Evolutionary conservation across 441 rosid genomes (phyloP), one percentile per base, ranked within the genome.

Genomic region (Erysimum pusillum): DNA sequence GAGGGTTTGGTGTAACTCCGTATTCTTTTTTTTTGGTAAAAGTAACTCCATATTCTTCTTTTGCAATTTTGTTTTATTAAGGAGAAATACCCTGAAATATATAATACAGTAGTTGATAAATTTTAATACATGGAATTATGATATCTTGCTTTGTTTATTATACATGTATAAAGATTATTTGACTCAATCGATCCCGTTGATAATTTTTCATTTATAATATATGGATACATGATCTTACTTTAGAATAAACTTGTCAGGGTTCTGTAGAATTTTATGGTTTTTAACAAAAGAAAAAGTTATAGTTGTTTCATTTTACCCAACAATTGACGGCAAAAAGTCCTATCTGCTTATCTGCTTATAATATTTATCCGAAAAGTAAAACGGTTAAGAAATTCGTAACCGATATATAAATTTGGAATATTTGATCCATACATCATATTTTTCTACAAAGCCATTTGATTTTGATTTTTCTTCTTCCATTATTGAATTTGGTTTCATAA

Each of bases 261-360:
- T 42, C 46, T 5, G 11, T 57, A 39, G 35, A 72, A 49, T 25
- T 57, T 73, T n/a, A 51, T 41, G 52, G 22, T 28, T 73, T 18
- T 49, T 42, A 54, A 31, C 25, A 54, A 41, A 41, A 63, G 22
- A 31, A 11, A 65, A 54, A 74, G 39, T n/a, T 45, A 2, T 35
- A 28, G 10, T 65, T 57, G 72, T 56, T 65, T 36, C 72, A 38
- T 56, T 56, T 54, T 14, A 74, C 57, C 65, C 48, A 73, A 54
- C 71, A 54, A 54, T 14, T 34, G 65, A 74, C 64, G 20, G 58
- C 12, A 57, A 34, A 67, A 46, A 45, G 57, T 57, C 54, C 0
- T 25, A 9, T 15, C 2, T 69, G 41, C 18, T 15, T 41, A 22
- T 25, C 1, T 2, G 1, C 2, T 25, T 22, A 22, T 22, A 52